Evolutionary conservation across 2,329 filamentous ascomycete species (phyloP).

Genomic region (Nemania diffusa): DNA sequence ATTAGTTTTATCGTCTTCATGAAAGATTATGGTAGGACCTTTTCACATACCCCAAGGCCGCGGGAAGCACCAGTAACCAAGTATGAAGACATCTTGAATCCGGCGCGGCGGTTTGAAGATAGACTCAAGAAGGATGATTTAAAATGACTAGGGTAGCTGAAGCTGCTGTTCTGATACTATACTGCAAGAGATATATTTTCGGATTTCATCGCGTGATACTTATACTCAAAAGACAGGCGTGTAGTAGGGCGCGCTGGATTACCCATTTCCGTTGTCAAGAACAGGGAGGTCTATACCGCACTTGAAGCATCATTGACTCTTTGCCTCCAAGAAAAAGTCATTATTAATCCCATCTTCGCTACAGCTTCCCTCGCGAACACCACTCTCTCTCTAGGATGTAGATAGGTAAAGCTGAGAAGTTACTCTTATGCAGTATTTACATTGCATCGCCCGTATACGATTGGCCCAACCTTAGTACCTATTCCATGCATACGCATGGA

Average conservation of each 20-base stretch:
- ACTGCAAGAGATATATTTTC: not conserved
- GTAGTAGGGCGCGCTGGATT: too few relatives aligned
- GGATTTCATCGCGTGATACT: conserved; percentile 1
- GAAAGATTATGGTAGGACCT: not conserved
- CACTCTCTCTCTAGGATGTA: not conserved
- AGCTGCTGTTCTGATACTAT: conserved; percentile 2
- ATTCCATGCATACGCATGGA: not conserved
- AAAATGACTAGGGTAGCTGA: not conserved
- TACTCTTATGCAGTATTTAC: not conserved
- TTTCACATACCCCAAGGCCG: conserved; percentile 43
- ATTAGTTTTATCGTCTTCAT: not conserved
- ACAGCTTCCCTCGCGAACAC: not conserved
- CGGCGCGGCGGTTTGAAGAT: too few relatives aligned
- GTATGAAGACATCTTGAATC: conserved; percentile 40
- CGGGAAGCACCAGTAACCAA: conserved; percentile 43
- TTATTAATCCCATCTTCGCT: not conserved
- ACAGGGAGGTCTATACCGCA: not conserved
- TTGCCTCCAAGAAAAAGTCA: not conserved
- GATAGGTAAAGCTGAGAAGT: not conserved
- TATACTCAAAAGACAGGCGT: not conserved
- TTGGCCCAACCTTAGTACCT: not conserved
- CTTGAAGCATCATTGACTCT: not conserved
- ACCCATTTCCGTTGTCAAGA: not conserved
- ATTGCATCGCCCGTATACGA: not conserved
- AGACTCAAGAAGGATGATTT: not conserved